These are phyloP conservation scores for Lasiodiplodia sp. DNA, from an alignment of 2,329 filamentous ascomycete genomes.

Conservation along the genomic window DNA sequence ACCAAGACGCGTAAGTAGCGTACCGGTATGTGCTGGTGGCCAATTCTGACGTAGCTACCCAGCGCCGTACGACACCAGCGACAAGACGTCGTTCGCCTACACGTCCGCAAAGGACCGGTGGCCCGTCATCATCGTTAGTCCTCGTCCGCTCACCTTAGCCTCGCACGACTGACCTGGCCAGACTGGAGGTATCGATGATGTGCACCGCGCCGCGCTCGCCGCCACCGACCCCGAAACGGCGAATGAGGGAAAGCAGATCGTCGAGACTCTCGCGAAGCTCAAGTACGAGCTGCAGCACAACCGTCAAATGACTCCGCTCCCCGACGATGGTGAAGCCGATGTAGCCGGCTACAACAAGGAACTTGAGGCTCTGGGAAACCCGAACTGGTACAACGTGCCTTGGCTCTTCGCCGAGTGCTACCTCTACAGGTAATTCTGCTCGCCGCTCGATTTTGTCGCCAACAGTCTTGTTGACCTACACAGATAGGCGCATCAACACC, in stretches of 20 bases:
- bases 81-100: slow-evolving; percentile 86
- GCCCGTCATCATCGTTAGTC: slow-evolving; percentile 86
- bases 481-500: slow-evolving; percentile 75
- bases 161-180: slow-evolving; percentile 45
- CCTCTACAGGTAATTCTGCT: slow-evolving; percentile 71
- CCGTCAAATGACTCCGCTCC: slow-evolving; percentile 74
- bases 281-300: slow-evolving; percentile 98
- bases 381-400: slow-evolving; percentile 81
- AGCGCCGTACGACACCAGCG: slow-evolving; percentile 81
- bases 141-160: neutral
- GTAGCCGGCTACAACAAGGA: slow-evolving; percentile 86
- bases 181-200: slow-evolving; percentile 93
- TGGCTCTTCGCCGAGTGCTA: slow-evolving; percentile 97
- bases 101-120: slow-evolving; percentile 85
- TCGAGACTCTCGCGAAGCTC: slow-evolving; percentile 77
- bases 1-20: slow-evolving; percentile 71
- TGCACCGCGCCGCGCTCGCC: slow-evolving; percentile 75
- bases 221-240: slow-evolving; percentile 68
- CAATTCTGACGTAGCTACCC: slow-evolving; percentile 16
- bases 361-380: slow-evolving; percentile 73
- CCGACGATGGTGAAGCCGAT: slow-evolving; percentile 79
- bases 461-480: slow-evolving; percentile 24
- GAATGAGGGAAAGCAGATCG: slow-evolving; percentile 85
- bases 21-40: slow-evolving; percentile 29
- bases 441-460: neutral